These are phyloP conservation scores for Cryphonectria carpinicola DNA, from an alignment of 2,329 filamentous ascomycete genomes.

Conservation along the genomic window DNA sequence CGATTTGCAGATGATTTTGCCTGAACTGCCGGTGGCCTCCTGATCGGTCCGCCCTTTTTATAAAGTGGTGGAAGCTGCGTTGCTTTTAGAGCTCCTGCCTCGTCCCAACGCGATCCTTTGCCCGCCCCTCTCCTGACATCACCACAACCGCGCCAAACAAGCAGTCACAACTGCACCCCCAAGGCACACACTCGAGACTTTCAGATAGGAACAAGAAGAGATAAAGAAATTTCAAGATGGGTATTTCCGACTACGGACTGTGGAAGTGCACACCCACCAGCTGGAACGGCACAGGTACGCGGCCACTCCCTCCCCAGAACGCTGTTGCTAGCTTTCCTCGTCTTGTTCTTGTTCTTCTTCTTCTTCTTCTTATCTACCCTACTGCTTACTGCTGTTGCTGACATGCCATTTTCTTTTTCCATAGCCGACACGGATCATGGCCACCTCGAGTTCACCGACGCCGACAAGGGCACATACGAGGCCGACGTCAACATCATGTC, in stretches of 20 bases:
- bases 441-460: slow-evolving; percentile 32
- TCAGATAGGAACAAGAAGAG: neutral
- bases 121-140: neutral
- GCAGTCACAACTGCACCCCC: neutral
- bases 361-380: neutral
- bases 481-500: slow-evolving; percentile 36
- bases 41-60: neutral
- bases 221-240: slow-evolving; percentile 25
- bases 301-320: neutral
- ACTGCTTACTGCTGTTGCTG: neutral
- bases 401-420: neutral
- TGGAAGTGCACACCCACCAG: slow-evolving; percentile 32
- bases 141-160: neutral
- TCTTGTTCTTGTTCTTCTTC: neutral
- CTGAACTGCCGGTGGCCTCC: neutral
- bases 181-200: neutral
- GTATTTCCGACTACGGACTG: slow-evolving; percentile 32
- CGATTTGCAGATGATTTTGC: neutral
- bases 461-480: slow-evolving; percentile 18
- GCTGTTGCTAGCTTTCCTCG: neutral
- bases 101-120: neutral
- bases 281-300: slow-evolving; percentile 28
- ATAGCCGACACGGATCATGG: slow-evolving; percentile 28
- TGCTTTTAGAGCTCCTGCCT: neutral
- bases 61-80: neutral